These are phyloP conservation scores for Solanum pinnatisectum DNA, from an alignment of 257 asterid species.

Conservation along the genomic window DNA sequence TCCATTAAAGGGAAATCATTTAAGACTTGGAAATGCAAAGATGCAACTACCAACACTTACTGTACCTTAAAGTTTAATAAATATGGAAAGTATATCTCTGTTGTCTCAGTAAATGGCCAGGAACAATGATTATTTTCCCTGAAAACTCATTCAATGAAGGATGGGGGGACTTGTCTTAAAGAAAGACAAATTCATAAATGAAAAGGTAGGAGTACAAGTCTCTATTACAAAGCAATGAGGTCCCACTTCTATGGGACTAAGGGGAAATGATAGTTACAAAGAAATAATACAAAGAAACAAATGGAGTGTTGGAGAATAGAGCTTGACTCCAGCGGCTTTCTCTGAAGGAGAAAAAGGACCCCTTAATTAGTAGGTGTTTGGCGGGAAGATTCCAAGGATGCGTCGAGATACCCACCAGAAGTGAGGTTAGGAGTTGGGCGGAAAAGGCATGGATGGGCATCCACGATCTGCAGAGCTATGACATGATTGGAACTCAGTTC, in stretches of 20 bases:
- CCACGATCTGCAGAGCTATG: not conserved
- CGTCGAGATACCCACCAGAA: not conserved
- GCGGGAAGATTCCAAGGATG: not conserved
- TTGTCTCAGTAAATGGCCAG: not conserved
- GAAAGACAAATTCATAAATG: not conserved
- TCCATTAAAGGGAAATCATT: not conserved
- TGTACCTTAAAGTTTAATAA: not conserved
- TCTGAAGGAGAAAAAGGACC: not conserved
- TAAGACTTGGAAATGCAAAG: not conserved
- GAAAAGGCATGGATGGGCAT: not conserved
- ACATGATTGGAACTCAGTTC: not conserved
- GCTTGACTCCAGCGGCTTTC: rapidly evolving
- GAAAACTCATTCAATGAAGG: not conserved
- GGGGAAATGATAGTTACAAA: not conserved
- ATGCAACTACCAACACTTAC: not conserved
- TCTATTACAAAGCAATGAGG: not conserved
- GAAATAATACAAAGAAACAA: not conserved
- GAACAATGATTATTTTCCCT: not conserved
- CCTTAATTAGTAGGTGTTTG: not conserved
- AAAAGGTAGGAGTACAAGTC: not conserved
- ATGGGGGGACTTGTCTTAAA: not conserved
- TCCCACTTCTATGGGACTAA: not conserved
- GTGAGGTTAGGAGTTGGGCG: not conserved
- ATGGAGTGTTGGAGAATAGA: not conserved
- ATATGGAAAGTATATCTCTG: not conserved